A percentile compares a stretch with the other conserved stretches of the same genome.
Conservation (phyloP, 2,329 filamentous ascomycete species). For the Botrytis porri region DNA sequence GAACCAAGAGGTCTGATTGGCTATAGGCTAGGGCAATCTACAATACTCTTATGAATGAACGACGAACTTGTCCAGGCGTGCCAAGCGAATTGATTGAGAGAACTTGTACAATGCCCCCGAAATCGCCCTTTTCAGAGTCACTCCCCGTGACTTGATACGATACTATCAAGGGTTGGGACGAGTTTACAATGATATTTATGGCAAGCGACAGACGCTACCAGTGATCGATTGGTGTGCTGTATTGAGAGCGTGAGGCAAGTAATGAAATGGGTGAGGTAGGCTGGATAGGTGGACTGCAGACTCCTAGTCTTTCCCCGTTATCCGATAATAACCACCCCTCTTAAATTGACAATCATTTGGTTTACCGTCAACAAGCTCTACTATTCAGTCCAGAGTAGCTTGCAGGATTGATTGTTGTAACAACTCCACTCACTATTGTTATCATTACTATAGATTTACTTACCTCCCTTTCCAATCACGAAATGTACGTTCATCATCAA, state of each 20-base stretch:
- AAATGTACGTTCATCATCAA: not conserved
- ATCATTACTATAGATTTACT: not conserved
- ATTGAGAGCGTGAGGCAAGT: not conserved
- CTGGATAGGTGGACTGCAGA: not conserved
- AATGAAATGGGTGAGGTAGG: not conserved
- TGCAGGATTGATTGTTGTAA: not conserved
- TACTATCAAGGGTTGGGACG: not conserved
- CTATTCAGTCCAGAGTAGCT: not conserved
- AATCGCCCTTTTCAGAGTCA: not conserved
- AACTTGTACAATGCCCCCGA: not conserved
- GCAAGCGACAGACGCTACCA: slow-evolving; percentile 4
- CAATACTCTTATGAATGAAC: not conserved
- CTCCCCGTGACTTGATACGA: not conserved
- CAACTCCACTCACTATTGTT: not conserved
- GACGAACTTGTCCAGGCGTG: not conserved
- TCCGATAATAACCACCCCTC: slow-evolving; percentile 1
- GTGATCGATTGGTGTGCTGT: not conserved
- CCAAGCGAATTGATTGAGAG: not conserved
- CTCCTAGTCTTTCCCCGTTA: not conserved
- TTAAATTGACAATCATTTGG: not conserved
- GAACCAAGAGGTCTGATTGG: slow-evolving; percentile 5
- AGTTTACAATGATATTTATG: not conserved
- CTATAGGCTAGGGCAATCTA: not conserved
- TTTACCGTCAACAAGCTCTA: not conserved
- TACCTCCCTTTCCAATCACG: not conserved